phyloP scores from a whole-genome alignment of 352 stramenopile genomes.

The Globisporangium paddicum region DNA sequence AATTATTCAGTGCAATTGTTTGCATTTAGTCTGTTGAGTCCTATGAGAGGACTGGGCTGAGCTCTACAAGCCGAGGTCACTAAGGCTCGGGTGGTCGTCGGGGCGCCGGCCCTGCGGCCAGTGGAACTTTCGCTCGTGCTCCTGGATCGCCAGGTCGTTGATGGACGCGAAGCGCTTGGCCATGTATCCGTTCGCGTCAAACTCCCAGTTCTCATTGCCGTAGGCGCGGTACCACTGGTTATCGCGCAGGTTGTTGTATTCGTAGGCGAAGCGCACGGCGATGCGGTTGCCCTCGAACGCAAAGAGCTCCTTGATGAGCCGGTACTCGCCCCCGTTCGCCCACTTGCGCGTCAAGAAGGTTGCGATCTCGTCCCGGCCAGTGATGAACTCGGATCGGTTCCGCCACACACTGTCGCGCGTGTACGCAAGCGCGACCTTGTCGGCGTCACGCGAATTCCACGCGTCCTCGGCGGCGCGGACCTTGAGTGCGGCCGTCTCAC shows the following conservation, averaged over 20 bases:
- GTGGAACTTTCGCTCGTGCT: slow-evolving; percentile 60
- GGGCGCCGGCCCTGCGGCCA: slow-evolving; percentile 45
- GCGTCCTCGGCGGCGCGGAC: slow-evolving; percentile 82
- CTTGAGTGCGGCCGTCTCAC: slow-evolving; percentile 68
- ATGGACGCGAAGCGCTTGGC: slow-evolving; percentile 74
- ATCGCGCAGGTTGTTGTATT: slow-evolving; percentile 46
- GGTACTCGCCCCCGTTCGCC: slow-evolving; percentile 68
- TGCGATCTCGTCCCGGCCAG: slow-evolving; percentile 62
- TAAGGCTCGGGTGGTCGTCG: slow-evolving; percentile 20
- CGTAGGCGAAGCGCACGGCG: slow-evolving; percentile 85
- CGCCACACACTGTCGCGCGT: slow-evolving; percentile 72
- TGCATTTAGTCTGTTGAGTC: too few species aligned
- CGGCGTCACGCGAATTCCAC: slow-evolving; percentile 80
- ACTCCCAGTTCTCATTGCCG: slow-evolving; percentile 90
- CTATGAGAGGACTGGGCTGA: too few species aligned
- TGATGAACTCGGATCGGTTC: slow-evolving; percentile 83
- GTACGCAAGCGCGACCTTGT: slow-evolving; percentile 74
- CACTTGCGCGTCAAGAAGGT: slow-evolving; percentile 77
- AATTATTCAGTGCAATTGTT: too few species aligned
- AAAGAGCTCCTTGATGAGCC: slow-evolving; percentile 88
- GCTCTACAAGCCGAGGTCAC: slow-evolving; percentile 8
- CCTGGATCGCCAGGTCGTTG: slow-evolving; percentile 79
- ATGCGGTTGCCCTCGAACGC: slow-evolving; percentile 74
- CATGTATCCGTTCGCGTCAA: slow-evolving; percentile 77
- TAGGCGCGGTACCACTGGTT: slow-evolving; percentile 79